Evolutionary conservation across 345 rosid species (phyloP).

Genomic region (Microcos paniculata): DNA sequence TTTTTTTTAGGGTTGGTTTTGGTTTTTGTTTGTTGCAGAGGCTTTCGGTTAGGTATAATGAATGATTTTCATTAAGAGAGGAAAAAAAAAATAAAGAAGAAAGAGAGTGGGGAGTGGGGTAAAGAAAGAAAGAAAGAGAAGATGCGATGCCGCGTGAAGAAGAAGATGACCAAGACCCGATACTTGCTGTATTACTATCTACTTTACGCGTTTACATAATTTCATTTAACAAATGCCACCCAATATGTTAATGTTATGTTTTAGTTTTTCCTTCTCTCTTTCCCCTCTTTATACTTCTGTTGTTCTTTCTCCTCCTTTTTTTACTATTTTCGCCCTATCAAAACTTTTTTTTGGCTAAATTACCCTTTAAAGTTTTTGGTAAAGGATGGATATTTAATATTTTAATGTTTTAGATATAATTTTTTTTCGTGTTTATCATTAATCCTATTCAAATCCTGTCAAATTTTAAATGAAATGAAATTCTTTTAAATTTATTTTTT

Average conservation of each 20-base stretch:
- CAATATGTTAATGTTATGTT: no score
- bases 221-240: no score
- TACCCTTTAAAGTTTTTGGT: no score
- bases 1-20: background rate
- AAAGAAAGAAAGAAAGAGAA: conserved; percentile 2
- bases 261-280: no score
- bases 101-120: background rate
- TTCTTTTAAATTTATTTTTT: no score
- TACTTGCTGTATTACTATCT: conserved; percentile 8
- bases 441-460: no score
- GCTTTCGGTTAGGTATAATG: background rate
- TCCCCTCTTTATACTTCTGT: background rate
- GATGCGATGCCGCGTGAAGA: conserved; percentile 64
- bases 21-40: background rate
- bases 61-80: background rate
- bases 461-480: no score
- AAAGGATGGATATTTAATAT: no score
- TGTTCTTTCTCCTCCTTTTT: background rate
- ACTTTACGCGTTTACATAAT: conserved; percentile 51
- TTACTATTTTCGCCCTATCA: background rate
- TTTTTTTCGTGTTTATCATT: no score
- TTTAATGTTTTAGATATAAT: no score
- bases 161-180: conserved; percentile 29
- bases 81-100: background rate
- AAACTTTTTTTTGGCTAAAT: no score